Percentiles rank a stretch among this genome's conserved stretches.
Conservation (phyloP, 305 asterid species). For the Fraxinus latifolia region DNA sequence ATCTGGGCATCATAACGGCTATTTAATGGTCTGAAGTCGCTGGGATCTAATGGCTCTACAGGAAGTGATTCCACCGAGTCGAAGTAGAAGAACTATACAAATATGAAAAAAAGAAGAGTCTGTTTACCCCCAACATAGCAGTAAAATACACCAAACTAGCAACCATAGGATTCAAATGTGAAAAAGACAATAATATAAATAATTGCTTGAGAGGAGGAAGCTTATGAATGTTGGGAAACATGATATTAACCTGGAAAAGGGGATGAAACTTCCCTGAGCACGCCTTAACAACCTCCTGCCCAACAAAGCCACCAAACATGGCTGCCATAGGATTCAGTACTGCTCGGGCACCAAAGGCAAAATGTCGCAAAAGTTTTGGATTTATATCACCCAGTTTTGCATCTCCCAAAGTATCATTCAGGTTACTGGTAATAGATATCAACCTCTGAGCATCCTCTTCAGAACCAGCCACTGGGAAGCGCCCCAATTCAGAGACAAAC, state of each 20-base stretch:
- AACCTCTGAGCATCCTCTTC: slow-evolving; percentile 84
- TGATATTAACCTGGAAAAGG: slow-evolving; percentile 64
- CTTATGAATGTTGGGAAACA: slow-evolving; percentile 1
- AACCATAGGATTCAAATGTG: not conserved
- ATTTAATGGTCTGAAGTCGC: slow-evolving; percentile 66
- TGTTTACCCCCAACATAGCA: not conserved
- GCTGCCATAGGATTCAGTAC: slow-evolving; percentile 97
- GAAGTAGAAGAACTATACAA: slow-evolving; percentile 78
- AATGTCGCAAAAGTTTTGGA: slow-evolving; percentile 71
- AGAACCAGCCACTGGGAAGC: slow-evolving; percentile 76
- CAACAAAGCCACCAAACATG: slow-evolving; percentile 96
- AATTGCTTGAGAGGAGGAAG: not conserved
- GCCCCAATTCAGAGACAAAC: slow-evolving; percentile 58
- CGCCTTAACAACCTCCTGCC: slow-evolving; percentile 95
- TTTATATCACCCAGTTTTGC: slow-evolving; percentile 65
- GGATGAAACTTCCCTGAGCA: slow-evolving; percentile 99
- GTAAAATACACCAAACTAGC: not conserved
- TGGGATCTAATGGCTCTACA: slow-evolving; percentile 67
- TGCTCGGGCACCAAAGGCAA: slow-evolving; percentile 87
- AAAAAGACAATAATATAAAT: not conserved
- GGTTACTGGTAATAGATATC: slow-evolving; percentile 53
- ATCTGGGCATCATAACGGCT: slow-evolving; percentile 95
- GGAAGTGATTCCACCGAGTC: slow-evolving; percentile 95
- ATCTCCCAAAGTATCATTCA: slow-evolving; percentile 63
- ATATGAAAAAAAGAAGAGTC: slow-evolving; percentile 14